Base-by-base conservation (phyloP, 139 green algal genomes). In the Chlamydomonas eustigma region DNA sequence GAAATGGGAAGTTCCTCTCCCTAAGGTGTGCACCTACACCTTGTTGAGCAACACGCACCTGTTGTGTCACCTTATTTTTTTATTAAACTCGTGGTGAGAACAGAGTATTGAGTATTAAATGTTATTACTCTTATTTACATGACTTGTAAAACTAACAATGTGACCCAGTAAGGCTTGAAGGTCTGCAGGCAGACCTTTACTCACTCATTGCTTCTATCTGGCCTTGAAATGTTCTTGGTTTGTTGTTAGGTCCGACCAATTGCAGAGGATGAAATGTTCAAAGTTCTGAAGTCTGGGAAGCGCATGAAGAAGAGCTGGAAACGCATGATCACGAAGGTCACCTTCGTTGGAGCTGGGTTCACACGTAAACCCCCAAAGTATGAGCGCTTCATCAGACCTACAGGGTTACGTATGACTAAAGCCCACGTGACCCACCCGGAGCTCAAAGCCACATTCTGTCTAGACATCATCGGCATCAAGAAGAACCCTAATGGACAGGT, bases 291-390 rank as follows among this genome's bases (percentile, higher is more conserved):
- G 28, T 92, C 86, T 18, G 93, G 93, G 64, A 97, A 97, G 84
- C 88, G 92, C 18, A 85, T 88, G 84, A 92, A 96, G 81, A 99
- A 99, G 88, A 80, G 84, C 71, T 99, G 96, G 96, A 99, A 99
- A 86, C 91, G 96, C 72, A 97, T 99, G 94, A 94, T 99, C 63
- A 99, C 96, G 44, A 99, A 99, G 87, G 87, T 97, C 63, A 99
- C 96, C 0, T 99, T 97, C 86, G 96, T 99, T 50, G 95, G 96
- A 1, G 87, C 88, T 25, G 86, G 86, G 68, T 99, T 99, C 86
- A 99, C 96, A 6, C 90, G 96, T 31, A 99, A 99, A 87, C 95
- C 96, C 12, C 96, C 96, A 64, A 99, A 99, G 88, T 99, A 99
- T 77, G 96, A 99, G 88, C 87, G 96, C 50, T 99, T 99, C 87